Evolutionary conservation across 225 moss, liverwort and hornwort genomes (phyloP).

Genomic region (Takakia lepidozioides): DNA sequence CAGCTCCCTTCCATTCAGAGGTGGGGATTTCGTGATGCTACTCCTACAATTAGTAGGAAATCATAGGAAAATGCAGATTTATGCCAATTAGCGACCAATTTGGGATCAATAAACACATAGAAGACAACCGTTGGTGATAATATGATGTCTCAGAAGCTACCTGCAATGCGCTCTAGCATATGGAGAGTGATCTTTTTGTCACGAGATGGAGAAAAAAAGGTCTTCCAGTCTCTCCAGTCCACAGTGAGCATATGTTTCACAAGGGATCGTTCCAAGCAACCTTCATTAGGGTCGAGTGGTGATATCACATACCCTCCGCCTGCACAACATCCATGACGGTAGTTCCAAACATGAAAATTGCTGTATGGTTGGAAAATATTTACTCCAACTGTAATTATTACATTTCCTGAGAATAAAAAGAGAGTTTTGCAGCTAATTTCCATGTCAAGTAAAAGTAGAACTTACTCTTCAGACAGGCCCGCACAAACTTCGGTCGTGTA

Average conservation of each 20-base stretch:
- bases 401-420: too few relatives aligned
- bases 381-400: too few relatives aligned
- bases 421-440: too few relatives aligned
- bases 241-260: constrained; percentile 86
- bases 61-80: too few relatives aligned
- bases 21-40: too few relatives aligned
- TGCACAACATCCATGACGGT: constrained; percentile 19
- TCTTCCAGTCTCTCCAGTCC: constrained; percentile 71
- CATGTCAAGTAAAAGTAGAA: constrained; percentile 7
- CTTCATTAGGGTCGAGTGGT: constrained; percentile 41
- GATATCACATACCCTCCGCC: constrained; percentile 95
- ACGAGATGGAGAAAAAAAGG: constrained; percentile 24
- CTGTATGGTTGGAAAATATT: too few relatives aligned
- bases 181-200: constrained; percentile 61
- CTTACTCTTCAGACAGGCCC: constrained; percentile 79
- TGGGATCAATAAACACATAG: too few relatives aligned
- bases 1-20: too few relatives aligned
- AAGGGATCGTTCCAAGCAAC: constrained; percentile 38
- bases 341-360: too few relatives aligned
- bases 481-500: constrained; percentile 39
- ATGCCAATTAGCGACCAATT: too few relatives aligned
- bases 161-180: constrained; percentile 82
- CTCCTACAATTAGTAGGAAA: too few relatives aligned
- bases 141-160: too few relatives aligned
- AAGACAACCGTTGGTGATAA: neutral